These are phyloP conservation scores for Saturnispora hagleri DNA, from an alignment of 805 yeast species.

Conservation along the genomic window DNA sequence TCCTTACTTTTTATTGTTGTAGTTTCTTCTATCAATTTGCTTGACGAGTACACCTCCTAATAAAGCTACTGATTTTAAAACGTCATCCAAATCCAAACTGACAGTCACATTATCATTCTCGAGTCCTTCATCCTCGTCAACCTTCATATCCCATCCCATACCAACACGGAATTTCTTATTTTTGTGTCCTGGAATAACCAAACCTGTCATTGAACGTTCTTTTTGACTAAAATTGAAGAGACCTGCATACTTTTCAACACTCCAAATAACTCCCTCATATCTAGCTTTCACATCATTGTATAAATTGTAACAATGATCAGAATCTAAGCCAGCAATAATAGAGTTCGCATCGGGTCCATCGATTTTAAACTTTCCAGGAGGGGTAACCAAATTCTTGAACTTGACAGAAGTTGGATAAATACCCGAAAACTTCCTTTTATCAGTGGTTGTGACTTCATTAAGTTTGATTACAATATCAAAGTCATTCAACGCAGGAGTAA, in stretches of 20 bases:
- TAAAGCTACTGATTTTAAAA: conserved; percentile 9
- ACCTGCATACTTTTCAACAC: conserved; percentile 42
- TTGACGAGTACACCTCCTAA: conserved; percentile 58
- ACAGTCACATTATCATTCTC: conserved; percentile 45
- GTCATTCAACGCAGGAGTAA: conserved; percentile 76
- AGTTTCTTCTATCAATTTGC: conserved; percentile 3
- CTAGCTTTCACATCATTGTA: conserved; percentile 51
- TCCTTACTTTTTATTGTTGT: background rate
- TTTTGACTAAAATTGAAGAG: conserved; percentile 20
- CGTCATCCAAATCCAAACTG: conserved; percentile 19
- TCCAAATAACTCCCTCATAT: conserved; percentile 64
- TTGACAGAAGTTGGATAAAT: conserved; percentile 38
- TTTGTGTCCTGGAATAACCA: conserved; percentile 61
- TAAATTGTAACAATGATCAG: conserved; percentile 55
- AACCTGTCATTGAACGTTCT: conserved; percentile 60
- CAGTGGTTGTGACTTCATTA: conserved; percentile 22
- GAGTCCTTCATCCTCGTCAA: conserved; percentile 35
- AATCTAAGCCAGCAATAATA: conserved; percentile 12
- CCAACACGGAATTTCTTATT: conserved; percentile 72
- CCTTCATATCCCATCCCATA: conserved; percentile 58
- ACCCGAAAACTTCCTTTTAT: conserved; percentile 39
- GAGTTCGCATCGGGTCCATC: background rate
- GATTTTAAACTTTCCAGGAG: conserved; percentile 28
- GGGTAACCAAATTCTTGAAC: conserved; percentile 49
- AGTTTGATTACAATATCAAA: conserved; percentile 72